These are phyloP conservation scores for Phytophthora capsici DNA, from an alignment of 352 stramenopile genomes.

Conservation along the genomic window DNA sequence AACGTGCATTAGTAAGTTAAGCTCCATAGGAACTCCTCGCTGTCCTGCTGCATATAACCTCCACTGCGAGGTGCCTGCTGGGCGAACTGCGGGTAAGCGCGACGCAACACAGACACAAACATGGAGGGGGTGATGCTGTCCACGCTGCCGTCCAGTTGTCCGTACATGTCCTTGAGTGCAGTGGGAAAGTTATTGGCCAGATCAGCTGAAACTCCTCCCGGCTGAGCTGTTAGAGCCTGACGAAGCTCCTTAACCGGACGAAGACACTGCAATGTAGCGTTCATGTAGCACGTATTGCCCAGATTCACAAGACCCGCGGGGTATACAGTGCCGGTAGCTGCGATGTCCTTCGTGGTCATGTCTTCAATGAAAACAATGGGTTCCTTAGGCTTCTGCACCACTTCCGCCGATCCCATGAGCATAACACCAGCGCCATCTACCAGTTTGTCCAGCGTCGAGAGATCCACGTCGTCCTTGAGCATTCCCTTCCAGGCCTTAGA, in stretches of 20 bases:
- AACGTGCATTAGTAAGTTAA: too few relatives aligned
- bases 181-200: conserved; percentile 77
- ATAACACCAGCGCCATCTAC: conserved; percentile 78
- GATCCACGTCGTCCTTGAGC: conserved; percentile 86
- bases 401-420: conserved; percentile 95
- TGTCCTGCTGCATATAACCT: conserved; percentile 97
- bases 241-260: conserved; percentile 92
- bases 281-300: conserved; percentile 94
- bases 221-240: conserved; percentile 69
- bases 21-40: conserved; percentile 90
- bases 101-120: conserved; percentile 90
- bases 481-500: conserved; percentile 91
- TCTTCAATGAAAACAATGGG: conserved; percentile 89
- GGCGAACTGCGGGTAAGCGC: conserved; percentile 97
- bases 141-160: conserved; percentile 71
- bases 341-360: conserved; percentile 83
- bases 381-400: conserved; percentile 87
- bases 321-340: conserved; percentile 81
- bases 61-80: conserved; percentile 91
- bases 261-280: conserved; percentile 95
- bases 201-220: conserved; percentile 62
- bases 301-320: conserved; percentile 94
- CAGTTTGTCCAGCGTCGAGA: conserved; percentile 63
- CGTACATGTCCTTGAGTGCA: conserved; percentile 83
- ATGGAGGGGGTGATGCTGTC: conserved; percentile 80